Conservation (phyloP, 345 rosid species). For the Melaleuca quinquenervia region DNA sequence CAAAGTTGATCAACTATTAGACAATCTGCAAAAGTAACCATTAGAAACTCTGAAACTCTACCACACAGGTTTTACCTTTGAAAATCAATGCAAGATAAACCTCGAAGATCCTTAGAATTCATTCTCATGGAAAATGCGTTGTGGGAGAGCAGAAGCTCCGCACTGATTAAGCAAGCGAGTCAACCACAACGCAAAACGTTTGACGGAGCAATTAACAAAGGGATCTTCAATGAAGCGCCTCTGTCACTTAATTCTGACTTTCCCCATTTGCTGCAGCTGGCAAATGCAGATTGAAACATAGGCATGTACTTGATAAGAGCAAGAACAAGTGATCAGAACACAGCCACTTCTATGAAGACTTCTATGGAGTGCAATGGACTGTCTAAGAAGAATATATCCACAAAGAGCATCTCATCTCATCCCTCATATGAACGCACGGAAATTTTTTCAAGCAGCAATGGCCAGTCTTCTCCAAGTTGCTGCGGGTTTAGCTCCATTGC, state of each 20-base stretch:
- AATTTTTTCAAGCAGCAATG: slow-evolving; percentile 7
- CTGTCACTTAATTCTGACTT: neutral
- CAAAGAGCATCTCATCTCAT: neutral
- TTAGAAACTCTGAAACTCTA: neutral
- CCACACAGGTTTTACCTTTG: neutral
- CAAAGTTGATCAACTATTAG: neutral
- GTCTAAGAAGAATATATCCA: neutral
- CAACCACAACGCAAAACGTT: neutral
- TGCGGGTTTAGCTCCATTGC: slow-evolving; percentile 11
- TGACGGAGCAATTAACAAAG: neutral
- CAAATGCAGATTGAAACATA: neutral
- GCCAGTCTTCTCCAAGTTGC: slow-evolving; percentile 6
- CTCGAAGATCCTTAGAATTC: neutral
- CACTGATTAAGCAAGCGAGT: neutral
- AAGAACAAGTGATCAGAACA: neutral
- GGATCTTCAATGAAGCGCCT: neutral
- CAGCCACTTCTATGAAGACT: neutral
- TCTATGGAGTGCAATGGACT: neutral
- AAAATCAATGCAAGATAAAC: neutral
- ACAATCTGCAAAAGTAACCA: neutral
- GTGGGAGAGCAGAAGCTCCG: neutral
- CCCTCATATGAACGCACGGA: neutral
- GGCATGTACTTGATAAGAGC: neutral
- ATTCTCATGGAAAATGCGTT: neutral
- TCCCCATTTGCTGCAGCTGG: neutral